Evolutionary conservation across 73 alveolate genomes (phyloP), one percentile per base, ranked within the genome.

Genomic region (Symbiodinium pilosum): DNA sequence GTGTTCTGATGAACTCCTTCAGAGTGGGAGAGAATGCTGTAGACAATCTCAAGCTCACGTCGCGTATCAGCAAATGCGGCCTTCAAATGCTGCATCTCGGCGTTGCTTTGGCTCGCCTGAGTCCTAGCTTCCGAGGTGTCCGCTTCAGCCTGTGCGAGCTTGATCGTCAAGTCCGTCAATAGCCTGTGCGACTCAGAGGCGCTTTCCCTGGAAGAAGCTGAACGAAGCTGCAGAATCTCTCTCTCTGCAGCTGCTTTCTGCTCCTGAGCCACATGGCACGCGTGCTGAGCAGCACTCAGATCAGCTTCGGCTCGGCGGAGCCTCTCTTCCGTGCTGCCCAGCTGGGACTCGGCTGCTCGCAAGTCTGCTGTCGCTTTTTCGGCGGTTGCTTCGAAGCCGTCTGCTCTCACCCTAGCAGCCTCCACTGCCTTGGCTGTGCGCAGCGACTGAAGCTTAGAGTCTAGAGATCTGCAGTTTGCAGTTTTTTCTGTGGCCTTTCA

Each of bases 41-140:
- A 87, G 4, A 77, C 94, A 81, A 87, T 36, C 43, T 87, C 94
- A 83, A 87, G 56, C 41, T 87, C 84, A 2, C 94, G 73, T 12
- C 94, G 94, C 5, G 86, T 64, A 21, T 52, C 75, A 39, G 34
- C 69, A 43, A 87, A 43, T 52, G 75, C 86, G 16, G 36, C n/a
- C 28, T 36, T 38, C 94, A 87, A 87, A 6, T 44, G 94, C 26
- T 87, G 84, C 40, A 36, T 71, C 93, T 64, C 81, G 6, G 81
- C 81, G 30, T 64, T 64, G 81, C 81, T 64, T 26, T 64, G 30
- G 81, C 81, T 64, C 30, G 81, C 81, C 38, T 42, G 84, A 9
- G 84, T 28, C 54, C 30, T 51, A 12, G 56, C 64, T 47, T 87
- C 94, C 2, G 84, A 54, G 5, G 26, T 38, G 12, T 54, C 84